Evolutionary conservation across 2,329 filamentous ascomycete genomes (phyloP).

Genomic region (Monosporascus sp.): DNA sequence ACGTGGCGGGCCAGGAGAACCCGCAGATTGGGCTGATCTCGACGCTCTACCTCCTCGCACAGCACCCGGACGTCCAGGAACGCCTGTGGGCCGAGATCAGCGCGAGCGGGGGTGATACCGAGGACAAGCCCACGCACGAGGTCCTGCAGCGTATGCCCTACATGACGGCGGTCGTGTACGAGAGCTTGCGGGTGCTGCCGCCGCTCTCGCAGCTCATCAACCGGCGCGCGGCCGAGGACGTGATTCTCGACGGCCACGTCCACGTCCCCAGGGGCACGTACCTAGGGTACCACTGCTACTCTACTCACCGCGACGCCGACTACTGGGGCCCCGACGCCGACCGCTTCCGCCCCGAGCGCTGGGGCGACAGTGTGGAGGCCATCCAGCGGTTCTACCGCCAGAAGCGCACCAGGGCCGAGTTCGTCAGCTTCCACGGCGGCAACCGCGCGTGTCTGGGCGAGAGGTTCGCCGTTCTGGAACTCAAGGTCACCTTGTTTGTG

Average conservation of each 20-base stretch:
- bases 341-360: constrained; percentile 33
- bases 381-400: constrained; percentile 30
- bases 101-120: constrained; percentile 27
- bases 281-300: constrained; percentile 36
- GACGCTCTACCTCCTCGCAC: constrained; percentile 31
- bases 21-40: constrained; percentile 25
- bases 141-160: constrained; percentile 31
- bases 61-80: constrained; percentile 26
- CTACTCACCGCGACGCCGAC: constrained; percentile 30
- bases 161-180: constrained; percentile 39
- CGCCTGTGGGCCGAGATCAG: constrained; percentile 1
- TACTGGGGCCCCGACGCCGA: constrained; percentile 29
- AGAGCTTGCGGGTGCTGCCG: constrained; percentile 42
- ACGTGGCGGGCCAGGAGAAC: constrained; percentile 38
- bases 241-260: constrained; percentile 23
- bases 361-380: constrained; percentile 29
- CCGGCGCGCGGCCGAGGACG: constrained; percentile 26
- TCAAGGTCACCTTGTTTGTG: constrained; percentile 29
- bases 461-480: constrained; percentile 33
- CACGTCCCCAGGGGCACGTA: constrained; percentile 31
- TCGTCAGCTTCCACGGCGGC: constrained; percentile 38
- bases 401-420: constrained; percentile 30
- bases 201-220: constrained; percentile 46
- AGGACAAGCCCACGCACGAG: background rate
- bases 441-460: constrained; percentile 35